Evolutionary conservation across 345 rosid species (phyloP).

Genomic region (Salix caprea): DNA sequence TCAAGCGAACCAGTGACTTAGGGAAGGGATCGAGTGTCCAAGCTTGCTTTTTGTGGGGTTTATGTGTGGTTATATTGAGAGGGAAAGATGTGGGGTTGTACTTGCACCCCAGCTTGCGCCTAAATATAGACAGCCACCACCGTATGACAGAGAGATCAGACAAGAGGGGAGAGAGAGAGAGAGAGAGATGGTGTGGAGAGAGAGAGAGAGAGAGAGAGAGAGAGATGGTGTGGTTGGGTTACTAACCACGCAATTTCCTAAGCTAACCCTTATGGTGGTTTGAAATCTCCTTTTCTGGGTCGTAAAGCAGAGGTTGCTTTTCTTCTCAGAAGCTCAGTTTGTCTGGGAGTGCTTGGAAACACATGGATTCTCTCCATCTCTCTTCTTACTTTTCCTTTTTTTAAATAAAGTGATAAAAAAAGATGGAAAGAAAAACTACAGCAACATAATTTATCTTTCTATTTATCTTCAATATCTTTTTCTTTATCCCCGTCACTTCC

Average conservation of each 20-base stretch:
- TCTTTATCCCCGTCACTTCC: slow-evolving; percentile 11
- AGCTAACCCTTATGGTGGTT: slow-evolving; percentile 44
- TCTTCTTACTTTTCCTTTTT: slow-evolving; percentile 21
- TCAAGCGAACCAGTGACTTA: slow-evolving; percentile 33
- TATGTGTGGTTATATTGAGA: slow-evolving; percentile 26
- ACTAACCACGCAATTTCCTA: slow-evolving; percentile 48
- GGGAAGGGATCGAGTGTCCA: not conserved
- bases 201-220: slow-evolving; percentile 20
- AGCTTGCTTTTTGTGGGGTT: slow-evolving; percentile 13
- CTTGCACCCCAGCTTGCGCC: slow-evolving; percentile 36
- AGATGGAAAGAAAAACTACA: not conserved
- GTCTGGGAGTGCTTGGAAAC: slow-evolving; percentile 66
- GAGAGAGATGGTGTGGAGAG: slow-evolving; percentile 19
- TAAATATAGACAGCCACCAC: slow-evolving; percentile 62
- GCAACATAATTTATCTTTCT: slow-evolving; percentile 6
- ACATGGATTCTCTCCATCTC: slow-evolving; percentile 56
- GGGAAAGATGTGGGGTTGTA: slow-evolving; percentile 49
- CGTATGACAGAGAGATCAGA: slow-evolving; percentile 7
- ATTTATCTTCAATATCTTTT: slow-evolving; percentile 2
- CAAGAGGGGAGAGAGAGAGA: slow-evolving; percentile 14
- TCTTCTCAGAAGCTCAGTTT: slow-evolving; percentile 66
- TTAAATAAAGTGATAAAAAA: slow-evolving; percentile 10
- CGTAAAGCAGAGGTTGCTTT: slow-evolving; percentile 67
- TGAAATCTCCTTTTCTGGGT: slow-evolving; percentile 70
- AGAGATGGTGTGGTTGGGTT: slow-evolving; percentile 29